Conservation (phyloP, 257 asterid species). For the Plantago major region DNA sequence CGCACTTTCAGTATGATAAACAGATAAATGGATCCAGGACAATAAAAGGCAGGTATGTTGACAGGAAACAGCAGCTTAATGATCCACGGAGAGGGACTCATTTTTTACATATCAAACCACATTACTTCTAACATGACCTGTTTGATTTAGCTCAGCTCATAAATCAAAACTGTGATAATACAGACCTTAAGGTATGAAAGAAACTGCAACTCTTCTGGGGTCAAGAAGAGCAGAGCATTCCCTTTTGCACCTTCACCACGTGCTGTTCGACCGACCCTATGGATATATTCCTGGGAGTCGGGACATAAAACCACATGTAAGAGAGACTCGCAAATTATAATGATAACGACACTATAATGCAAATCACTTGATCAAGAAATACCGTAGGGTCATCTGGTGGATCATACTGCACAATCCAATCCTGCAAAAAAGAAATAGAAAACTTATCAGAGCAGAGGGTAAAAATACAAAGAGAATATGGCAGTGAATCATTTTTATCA, state of each 20-base stretch:
- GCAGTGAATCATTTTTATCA: too few species aligned
- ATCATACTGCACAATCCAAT: conserved; percentile 97
- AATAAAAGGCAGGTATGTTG: too few species aligned
- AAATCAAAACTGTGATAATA: conserved; percentile 16
- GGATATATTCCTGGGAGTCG: conserved; percentile 74
- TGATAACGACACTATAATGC: neutral
- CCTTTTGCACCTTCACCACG: conserved; percentile 99
- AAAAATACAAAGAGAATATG: too few species aligned
- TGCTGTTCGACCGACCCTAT: conserved; percentile 94
- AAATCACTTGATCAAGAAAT: conserved; percentile 8
- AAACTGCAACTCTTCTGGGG: conserved; percentile 82
- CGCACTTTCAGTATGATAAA: conserved; percentile 15
- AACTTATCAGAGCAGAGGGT: neutral
- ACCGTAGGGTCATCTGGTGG: conserved; percentile 99
- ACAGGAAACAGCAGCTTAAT: too few species aligned
- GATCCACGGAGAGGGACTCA: too few species aligned
- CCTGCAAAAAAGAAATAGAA: conserved; percentile 40
- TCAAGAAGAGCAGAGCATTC: conserved; percentile 82
- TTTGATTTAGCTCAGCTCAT: neutral
- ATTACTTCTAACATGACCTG: conserved; percentile 11
- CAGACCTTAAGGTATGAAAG: conserved; percentile 75
- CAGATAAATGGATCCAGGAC: neutral
- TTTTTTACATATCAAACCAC: neutral
- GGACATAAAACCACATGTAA: conserved; percentile 18
- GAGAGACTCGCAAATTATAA: conserved; percentile 10